phyloP scores from a whole-genome alignment of 1,284 basidiomycete species.

The Trichosporon sp. region DNA sequence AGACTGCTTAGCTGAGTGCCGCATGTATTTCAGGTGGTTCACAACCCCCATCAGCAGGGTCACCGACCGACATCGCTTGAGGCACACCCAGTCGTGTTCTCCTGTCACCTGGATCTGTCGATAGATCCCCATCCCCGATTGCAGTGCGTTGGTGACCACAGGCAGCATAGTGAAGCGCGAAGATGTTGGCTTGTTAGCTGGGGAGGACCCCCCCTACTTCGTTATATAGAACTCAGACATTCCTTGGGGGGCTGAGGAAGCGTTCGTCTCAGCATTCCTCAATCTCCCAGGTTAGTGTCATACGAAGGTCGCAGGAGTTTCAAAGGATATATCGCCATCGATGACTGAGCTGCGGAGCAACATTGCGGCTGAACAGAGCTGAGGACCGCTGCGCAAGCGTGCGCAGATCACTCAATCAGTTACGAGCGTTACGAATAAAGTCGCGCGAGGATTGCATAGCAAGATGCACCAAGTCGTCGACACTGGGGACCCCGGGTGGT shows the following conservation, averaged over 20 bases:
- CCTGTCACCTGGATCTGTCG: background rate
- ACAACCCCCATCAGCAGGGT: background rate
- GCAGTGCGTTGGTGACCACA: background rate
- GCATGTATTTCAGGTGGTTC: background rate
- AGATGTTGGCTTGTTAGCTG: background rate
- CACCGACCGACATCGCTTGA: background rate
- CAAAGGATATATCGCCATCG: background rate
- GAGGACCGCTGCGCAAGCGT: background rate
- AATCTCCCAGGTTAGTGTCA: background rate
- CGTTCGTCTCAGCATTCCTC: background rate
- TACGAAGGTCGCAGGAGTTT: background rate
- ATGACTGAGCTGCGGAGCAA: background rate
- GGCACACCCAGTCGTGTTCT: background rate
- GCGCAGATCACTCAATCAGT: background rate
- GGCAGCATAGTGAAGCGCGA: background rate
- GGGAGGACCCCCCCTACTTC: too few relatives aligned
- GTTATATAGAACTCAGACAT: too few relatives aligned
- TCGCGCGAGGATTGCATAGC: background rate
- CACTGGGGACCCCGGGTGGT: background rate
- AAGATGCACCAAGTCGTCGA: background rate
- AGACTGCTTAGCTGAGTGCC: background rate
- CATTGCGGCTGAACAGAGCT: background rate
- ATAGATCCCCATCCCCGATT: background rate
- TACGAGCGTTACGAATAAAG: background rate
- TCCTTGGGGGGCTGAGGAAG: background rate